Evolutionary conservation across 371 early-diverging fungal species (phyloP).

Genomic region (Rhizopus sp.): DNA sequence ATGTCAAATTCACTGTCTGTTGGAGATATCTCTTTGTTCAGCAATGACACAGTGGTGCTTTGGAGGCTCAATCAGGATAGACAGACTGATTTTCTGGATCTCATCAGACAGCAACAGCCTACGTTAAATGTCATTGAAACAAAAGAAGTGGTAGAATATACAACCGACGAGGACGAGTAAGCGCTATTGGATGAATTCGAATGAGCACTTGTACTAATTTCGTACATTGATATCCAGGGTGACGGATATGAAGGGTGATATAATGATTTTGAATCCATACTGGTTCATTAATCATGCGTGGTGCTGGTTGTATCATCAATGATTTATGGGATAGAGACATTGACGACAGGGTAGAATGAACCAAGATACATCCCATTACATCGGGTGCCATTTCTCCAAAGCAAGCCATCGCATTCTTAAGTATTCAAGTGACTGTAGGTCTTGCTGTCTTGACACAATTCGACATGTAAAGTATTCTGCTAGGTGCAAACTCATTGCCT

Average conservation of each 20-base stretch:
- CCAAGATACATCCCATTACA: slow-evolving; percentile 84
- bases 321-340: slow-evolving; percentile 94
- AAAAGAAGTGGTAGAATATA: slow-evolving; percentile 18
- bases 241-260: slow-evolving; percentile 30
- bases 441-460: slow-evolving; percentile 79
- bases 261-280: slow-evolving; percentile 40
- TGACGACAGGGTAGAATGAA: slow-evolving; percentile 87
- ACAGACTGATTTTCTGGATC: slow-evolving; percentile 6
- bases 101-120: neutral
- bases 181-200: too few relatives aligned
- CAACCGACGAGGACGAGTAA: slow-evolving; percentile 40
- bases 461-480: slow-evolving; percentile 73
- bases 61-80: slow-evolving; percentile 24
- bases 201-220: neutral
- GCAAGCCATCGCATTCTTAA: slow-evolving; percentile 81
- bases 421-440: slow-evolving; percentile 77
- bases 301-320: slow-evolving; percentile 96
- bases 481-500: slow-evolving; percentile 83
- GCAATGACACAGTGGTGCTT: slow-evolving; percentile 24
- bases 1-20: slow-evolving; percentile 15
- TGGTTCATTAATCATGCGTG: slow-evolving; percentile 92
- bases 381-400: slow-evolving; percentile 70
- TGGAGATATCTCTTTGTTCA: slow-evolving; percentile 32
- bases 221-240: slow-evolving; percentile 12
- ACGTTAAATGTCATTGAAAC: neutral